Evolutionary conservation across 805 yeast genomes (phyloP).

Genomic region (Kluyveromyces nonfermentans): DNA sequence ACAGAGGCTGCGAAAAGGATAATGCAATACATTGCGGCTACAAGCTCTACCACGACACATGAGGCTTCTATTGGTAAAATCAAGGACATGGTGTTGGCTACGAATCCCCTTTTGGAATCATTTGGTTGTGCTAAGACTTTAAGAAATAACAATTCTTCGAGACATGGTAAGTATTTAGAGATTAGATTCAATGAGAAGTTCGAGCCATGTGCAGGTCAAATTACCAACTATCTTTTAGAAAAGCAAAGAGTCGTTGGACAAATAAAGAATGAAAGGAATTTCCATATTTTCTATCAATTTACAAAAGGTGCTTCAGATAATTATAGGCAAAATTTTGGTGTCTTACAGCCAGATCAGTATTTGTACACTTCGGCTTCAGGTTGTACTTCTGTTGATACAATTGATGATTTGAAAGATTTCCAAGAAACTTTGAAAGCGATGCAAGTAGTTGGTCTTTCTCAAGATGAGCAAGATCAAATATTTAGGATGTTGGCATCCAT

Average conservation of each 20-base stretch:
- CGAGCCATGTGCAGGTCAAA: conserved; percentile 92
- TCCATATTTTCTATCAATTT: conserved; percentile 94
- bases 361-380: conserved; percentile 79
- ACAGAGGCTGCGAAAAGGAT: conserved; percentile 97
- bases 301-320: conserved; percentile 82
- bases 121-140: conserved; percentile 98
- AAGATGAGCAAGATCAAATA: conserved; percentile 81
- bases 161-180: conserved; percentile 94
- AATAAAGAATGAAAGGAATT: conserved; percentile 84
- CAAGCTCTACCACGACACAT: conserved; percentile 53
- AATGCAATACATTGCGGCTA: conserved; percentile 93
- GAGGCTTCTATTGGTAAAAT: conserved; percentile 70
- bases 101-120: conserved; percentile 96
- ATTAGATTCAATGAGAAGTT: conserved; percentile 72
- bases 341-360: conserved; percentile 91
- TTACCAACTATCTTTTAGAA: conserved; percentile 88
- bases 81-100: conserved; percentile 96
- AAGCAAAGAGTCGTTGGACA: conserved; percentile 97
- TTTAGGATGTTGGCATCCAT: conserved; percentile 78
- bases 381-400: conserved; percentile 77
- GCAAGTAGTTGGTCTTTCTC: conserved; percentile 75
- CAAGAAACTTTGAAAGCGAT: conserved; percentile 77
- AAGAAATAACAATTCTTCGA: conserved; percentile 93
- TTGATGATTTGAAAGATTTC: conserved; percentile 76
- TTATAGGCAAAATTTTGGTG: conserved; percentile 77